phyloP scores from a whole-genome alignment of 2,329 filamentous ascomycete species.

The Arachnomyces sp. region DNA sequence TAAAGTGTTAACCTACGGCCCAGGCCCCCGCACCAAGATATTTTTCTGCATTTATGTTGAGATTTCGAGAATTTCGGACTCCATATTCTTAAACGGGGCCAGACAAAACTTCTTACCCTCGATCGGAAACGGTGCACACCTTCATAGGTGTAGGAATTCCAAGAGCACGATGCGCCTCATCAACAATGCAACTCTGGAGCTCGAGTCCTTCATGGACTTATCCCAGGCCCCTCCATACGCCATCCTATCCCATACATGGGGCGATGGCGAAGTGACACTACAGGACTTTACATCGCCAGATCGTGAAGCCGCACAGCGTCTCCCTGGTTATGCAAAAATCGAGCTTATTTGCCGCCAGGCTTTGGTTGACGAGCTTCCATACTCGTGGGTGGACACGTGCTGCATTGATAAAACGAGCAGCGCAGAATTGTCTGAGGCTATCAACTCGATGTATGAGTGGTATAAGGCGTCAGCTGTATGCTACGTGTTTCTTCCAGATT shows the following conservation, averaged over 20 bases:
- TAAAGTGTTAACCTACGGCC: too few species aligned
- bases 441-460: constrained; percentile 24
- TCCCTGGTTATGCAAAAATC: constrained; percentile 3
- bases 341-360: constrained; percentile 13
- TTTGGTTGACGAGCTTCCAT: constrained; percentile 18
- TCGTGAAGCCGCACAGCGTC: background rate
- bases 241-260: constrained; percentile 20
- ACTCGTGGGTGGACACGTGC: constrained; percentile 32
- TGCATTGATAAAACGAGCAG: constrained; percentile 32
- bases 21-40: too few species aligned
- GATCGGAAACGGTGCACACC: too few species aligned
- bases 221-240: constrained; percentile 14
- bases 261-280: constrained; percentile 16
- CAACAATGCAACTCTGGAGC: constrained; percentile 1
- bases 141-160: too few species aligned
- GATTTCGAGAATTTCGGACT: too few species aligned
- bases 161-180: constrained; percentile 1
- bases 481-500: constrained; percentile 27
- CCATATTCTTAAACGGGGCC: too few species aligned
- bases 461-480: constrained; percentile 28
- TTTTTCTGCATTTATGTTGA: too few species aligned
- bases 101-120: too few species aligned
- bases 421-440: constrained; percentile 29
- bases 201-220: constrained; percentile 2
- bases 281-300: constrained; percentile 10